A percentile compares a stretch with the other conserved stretches of the same genome.
These are phyloP conservation scores for Penicillium hesseltinei DNA, from an alignment of 2,329 filamentous ascomycete species.

Conservation along the genomic window DNA sequence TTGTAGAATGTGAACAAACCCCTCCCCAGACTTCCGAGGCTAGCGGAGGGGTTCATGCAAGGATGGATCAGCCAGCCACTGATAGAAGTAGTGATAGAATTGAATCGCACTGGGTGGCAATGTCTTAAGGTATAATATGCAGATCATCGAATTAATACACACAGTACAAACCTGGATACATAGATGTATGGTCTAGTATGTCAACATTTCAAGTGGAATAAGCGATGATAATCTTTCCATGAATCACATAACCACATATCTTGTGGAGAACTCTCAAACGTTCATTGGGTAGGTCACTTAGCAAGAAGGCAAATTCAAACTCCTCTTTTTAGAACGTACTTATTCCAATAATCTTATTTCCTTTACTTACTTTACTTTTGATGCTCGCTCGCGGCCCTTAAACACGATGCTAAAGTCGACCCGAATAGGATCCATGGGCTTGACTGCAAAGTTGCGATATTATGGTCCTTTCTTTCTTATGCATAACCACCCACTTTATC, in stretches of 20 bases:
- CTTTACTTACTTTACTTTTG: not conserved
- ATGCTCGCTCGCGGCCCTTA: not conserved
- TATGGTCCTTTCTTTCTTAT: not conserved
- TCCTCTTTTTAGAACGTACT: not conserved
- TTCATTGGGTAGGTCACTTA: too few relatives aligned
- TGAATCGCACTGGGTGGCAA: not conserved
- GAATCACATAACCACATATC: not conserved
- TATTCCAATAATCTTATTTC: not conserved
- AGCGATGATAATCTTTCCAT: not conserved
- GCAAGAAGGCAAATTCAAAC: not conserved
- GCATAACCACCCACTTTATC: not conserved
- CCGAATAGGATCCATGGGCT: not conserved
- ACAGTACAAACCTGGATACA: not conserved
- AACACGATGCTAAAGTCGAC: not conserved
- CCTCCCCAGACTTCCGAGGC: not conserved
- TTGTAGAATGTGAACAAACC: not conserved
- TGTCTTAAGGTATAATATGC: not conserved
- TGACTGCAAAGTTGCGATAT: not conserved
- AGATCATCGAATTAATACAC: not conserved
- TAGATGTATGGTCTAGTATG: not conserved
- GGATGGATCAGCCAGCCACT: constrained; percentile 7
- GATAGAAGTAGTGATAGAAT: not conserved
- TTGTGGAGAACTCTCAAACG: not conserved
- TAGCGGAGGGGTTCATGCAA: not conserved
- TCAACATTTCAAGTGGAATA: not conserved